Evolutionary conservation across 768 basidiomycete species (phyloP), one percentile per base, ranked within the genome.

Genomic region (Pleurotus tuoliensis): DNA sequence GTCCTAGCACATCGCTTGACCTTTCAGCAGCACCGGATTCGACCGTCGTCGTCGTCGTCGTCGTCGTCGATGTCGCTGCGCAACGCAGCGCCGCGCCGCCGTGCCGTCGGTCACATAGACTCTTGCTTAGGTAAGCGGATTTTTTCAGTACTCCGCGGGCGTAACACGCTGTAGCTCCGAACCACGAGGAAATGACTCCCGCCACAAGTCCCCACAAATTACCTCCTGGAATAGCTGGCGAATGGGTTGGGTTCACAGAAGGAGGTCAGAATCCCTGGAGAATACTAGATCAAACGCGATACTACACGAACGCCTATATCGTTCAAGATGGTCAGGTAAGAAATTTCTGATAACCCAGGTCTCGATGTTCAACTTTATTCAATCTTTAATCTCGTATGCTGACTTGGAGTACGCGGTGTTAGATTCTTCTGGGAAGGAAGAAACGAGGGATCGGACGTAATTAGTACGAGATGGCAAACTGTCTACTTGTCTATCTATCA

Each of bases 361-460:
- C 30, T 3, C 30, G 30, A 25, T 25, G n/a, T 37, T 51, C 15
- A 34, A 30, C 3, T 51, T 18, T n/a, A 9, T 18, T 37, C 9
- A 37, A 20, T 3, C 15, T 38, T 30, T n/a, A 0, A 22, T 5
- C 2, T 15, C 51, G 24, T 40, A 4, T 18, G n/a, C 41, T 44
- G 15, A 22, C n/a, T 20, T 20, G 13, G 11, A 13, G 12, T 47
- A 34, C 8, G 18, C 13, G 15, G 5, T 8, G 5, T 27, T 56
- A 90, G 84, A 69, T 92, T 12, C 70, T 92, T 13, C 77, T 92
- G 7, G 90, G 90, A 3, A 81, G 80, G 63, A 92, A 92, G 70
- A 92, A 92, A 66, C 78, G 90, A 22, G 90, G 90, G 1, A 84
- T 90, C 65, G 90, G 90, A 92, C 91, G 77, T 52, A 27, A 66